Evolutionary conservation across 2,329 filamentous ascomycete genomes (phyloP).

Genomic region (Xylaria multiplex): DNA sequence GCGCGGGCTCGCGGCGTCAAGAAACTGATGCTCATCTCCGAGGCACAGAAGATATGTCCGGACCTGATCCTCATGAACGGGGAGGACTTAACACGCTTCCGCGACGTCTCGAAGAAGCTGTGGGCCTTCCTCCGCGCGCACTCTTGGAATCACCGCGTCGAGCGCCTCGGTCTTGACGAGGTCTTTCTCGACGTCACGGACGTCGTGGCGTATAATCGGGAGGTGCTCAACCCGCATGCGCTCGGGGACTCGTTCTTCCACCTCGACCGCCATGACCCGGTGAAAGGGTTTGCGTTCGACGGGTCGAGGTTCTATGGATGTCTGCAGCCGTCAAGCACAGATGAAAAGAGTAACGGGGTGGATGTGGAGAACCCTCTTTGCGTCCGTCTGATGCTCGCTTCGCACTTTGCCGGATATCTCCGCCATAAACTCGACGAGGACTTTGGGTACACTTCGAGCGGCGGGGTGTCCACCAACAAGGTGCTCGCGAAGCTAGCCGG

Average conservation of each 20-base stretch:
- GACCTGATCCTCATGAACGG: conserved; percentile 87
- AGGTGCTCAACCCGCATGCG: conserved; percentile 73
- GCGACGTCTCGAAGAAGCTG: conserved; percentile 84
- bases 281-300: conserved; percentile 82
- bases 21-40: conserved; percentile 86
- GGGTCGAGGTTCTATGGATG: conserved; percentile 73
- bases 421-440: conserved; percentile 77
- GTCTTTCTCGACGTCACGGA: conserved; percentile 87
- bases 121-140: conserved; percentile 77
- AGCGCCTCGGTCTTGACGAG: conserved; percentile 91
- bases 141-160: conserved; percentile 81
- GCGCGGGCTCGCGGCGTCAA: conserved; percentile 77
- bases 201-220: conserved; percentile 82
- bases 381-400: conserved; percentile 77
- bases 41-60: conserved; percentile 82
- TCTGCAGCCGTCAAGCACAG: conserved; percentile 50
- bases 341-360: conserved; percentile 39
- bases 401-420: conserved; percentile 81
- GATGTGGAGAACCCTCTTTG: conserved; percentile 54
- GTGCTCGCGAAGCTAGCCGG: conserved; percentile 86
- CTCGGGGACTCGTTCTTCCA: conserved; percentile 80
- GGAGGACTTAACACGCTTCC: conserved; percentile 85
- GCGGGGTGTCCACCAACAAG: conserved; percentile 89
- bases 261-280: conserved; percentile 77
- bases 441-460: conserved; percentile 86